Base-by-base conservation (phyloP, 2,329 filamentous ascomycete genomes). In the Amesomyces nigricolor region DNA sequence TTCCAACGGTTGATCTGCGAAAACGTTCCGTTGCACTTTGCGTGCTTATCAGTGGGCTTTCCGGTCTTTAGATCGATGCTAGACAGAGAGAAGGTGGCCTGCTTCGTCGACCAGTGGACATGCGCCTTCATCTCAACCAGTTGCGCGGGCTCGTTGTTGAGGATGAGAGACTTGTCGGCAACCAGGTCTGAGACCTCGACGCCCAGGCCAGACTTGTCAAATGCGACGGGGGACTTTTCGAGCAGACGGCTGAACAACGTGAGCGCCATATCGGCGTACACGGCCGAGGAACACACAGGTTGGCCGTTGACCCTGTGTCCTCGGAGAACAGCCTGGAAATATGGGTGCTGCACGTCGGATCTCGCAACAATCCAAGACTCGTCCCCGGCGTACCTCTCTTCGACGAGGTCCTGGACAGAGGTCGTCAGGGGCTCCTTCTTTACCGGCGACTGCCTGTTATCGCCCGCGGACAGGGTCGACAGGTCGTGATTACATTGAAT, bases 91-190 rank as follows among this genome's bases (percentile, higher is more conserved):
- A 80, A 87, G 52, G 75, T 73, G 30, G 87, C 69, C 44, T 80
- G 74, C 17, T 83, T 80, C 39, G 73, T 70, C 51, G 79, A 79
- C 42, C 74, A 69, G 53, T 78, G 75, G 17, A 81, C 74, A 62
- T 88, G 77, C 43, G 79, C 79, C n/a, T 75, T 81, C 53, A 79
- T 80, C 48, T 79, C 78, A 61, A 86, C 74, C 63, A 81, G 78
- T 30, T 88, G 70, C 51, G 86, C 77, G 9, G 71, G 67, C 29
- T 68, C 70, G 42, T 73, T 66, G 52, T 78, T 69, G 43, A 79
- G 75, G 58, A 91, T 86, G 57, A 91, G 74, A 35, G 86, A 82
- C 75, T 89, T 88, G 49, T 78, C 78, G 1, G 88, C 85, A 66
- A 86, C 81, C 48, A 59, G 49, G 3, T 57, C 30, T 3, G 47